Conservation (phyloP, 1,139 yeast species). For the Nakaseomyces delphensis region DNA sequence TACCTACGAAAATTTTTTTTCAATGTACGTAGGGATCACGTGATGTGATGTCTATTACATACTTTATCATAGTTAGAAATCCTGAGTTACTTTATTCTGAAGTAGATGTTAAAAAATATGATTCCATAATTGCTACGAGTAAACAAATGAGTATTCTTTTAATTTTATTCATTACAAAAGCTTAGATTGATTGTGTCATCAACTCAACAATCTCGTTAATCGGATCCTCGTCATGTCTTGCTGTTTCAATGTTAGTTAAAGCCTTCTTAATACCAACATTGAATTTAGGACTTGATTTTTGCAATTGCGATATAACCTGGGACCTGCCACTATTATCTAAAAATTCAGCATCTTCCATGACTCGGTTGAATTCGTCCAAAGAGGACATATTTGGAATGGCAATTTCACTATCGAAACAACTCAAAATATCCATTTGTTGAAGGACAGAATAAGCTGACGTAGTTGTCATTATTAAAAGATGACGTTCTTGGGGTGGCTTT, state of each 20-base stretch:
- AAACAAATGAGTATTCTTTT: too few relatives aligned
- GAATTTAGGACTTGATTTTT: conserved; percentile 39
- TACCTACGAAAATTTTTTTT: too few relatives aligned
- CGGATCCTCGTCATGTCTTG: conserved; percentile 57
- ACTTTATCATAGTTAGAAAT: too few relatives aligned
- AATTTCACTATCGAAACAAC: conserved; percentile 75
- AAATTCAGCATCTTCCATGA: conserved; percentile 62
- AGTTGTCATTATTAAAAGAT: conserved; percentile 80
- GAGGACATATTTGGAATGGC: conserved; percentile 68
- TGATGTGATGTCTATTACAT: too few relatives aligned
- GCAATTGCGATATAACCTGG: conserved; percentile 46
- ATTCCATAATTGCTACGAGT: too few relatives aligned
- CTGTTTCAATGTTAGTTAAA: conserved; percentile 76
- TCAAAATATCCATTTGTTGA: conserved; percentile 74
- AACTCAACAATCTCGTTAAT: conserved; percentile 54
- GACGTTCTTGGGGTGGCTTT: conserved; percentile 82
- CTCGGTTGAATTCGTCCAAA: conserved; percentile 58
- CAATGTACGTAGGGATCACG: too few relatives aligned
- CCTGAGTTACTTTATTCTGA: too few relatives aligned
- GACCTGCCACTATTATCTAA: conserved; percentile 47
- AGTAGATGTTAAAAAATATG: too few relatives aligned
- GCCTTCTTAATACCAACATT: conserved; percentile 79
- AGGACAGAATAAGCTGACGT: conserved; percentile 76
- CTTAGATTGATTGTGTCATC: conserved; percentile 32
- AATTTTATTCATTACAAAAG: too few relatives aligned